Base-by-base conservation (phyloP, 2,329 filamentous ascomycete species). In the Aspergillus calidoustus region DNA sequence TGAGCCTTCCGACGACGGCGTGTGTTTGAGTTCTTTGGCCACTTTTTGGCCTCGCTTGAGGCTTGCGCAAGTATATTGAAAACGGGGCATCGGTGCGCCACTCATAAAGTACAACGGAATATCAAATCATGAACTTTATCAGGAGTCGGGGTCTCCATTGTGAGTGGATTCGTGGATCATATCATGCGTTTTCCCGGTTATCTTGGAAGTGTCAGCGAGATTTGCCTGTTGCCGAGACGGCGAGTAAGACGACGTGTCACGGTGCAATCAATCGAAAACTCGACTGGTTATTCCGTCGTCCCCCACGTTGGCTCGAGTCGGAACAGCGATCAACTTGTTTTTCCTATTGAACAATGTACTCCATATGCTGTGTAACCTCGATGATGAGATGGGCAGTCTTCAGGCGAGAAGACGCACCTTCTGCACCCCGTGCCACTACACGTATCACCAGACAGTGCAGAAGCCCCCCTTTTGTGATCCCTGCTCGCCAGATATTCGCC, bases 351-450 rank as follows among this genome's bases (percentile, higher is more conserved):
- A 9, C 48, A 57, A 13, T 30, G 31, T 19, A 19, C 19, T 19
- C 19, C 19, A 2, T 30, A 44, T 61, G 54, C 44, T 31, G 59
- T 61, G 59, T 49, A 57, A 57, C 59, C 30, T 43, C 19, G 41
- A 31, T 30, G 13, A 57, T 54, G 41, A 57, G 54, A 54, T 23
- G 47, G 44, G 8, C 11, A 4, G 17, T 25, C 43, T 47, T 38
- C 43, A 23, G 25, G 25, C 25, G 34, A 41, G 34, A 41, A 41
- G 34, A 41, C 11, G 34, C 34, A 41, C 13, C 34, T 41, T 41
- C 34, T 41, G 34, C 34, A 41, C 34, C 34, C 34, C 34, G 9
- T 41, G 34, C 34, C 34, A 41, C 34, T 13, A 4, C 25, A 28
- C 25, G 11, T 41, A 41, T 41, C 34, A 41, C 34, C 11, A 41